phyloP scores from a whole-genome alignment of 2,329 filamentous ascomycete genomes.

The Fusarium proliferatum region DNA sequence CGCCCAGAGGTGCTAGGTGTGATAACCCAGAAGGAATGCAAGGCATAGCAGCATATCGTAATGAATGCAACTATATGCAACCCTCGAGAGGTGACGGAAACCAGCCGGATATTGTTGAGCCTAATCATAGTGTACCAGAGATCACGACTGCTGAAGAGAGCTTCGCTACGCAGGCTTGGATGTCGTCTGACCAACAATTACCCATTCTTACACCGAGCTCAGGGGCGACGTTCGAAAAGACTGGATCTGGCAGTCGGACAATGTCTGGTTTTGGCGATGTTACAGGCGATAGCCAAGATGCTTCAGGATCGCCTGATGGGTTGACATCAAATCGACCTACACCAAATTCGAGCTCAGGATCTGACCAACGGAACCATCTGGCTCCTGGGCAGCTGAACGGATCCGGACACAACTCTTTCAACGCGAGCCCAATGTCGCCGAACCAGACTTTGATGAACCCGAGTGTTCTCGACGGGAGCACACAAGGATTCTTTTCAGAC shows the following conservation, averaged over 20 bases:
- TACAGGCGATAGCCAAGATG: slow-evolving; percentile 58
- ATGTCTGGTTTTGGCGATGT: slow-evolving; percentile 56
- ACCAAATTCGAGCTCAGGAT: slow-evolving; percentile 64
- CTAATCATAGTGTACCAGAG: slow-evolving; percentile 45
- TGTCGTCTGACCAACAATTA: slow-evolving; percentile 54
- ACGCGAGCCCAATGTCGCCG: slow-evolving; percentile 62
- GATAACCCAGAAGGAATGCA: slow-evolving; percentile 51
- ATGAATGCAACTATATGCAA: slow-evolving; percentile 59
- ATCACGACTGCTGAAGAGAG: slow-evolving; percentile 39
- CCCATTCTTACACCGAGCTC: slow-evolving; percentile 52
- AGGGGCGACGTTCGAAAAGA: slow-evolving; percentile 50
- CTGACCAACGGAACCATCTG: slow-evolving; percentile 46
- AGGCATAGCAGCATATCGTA: slow-evolving; percentile 58
- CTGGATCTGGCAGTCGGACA: slow-evolving; percentile 41
- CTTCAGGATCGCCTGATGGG: slow-evolving; percentile 62
- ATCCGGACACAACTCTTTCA: slow-evolving; percentile 60
- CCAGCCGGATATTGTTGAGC: slow-evolving; percentile 54
- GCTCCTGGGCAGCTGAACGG: slow-evolving; percentile 49
- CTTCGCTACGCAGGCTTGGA: slow-evolving; percentile 52
- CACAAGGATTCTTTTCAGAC: slow-evolving; percentile 55
- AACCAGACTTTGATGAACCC: slow-evolving; percentile 55
- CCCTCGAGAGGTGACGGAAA: slow-evolving; percentile 55
- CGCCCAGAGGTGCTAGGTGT: slow-evolving; percentile 43
- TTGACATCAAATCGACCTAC: slow-evolving; percentile 66
- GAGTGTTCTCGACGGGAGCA: slow-evolving; percentile 51